These are phyloP conservation scores for Acacia confusa DNA, from an alignment of 306 rosid genomes.

Conservation along the genomic window DNA sequence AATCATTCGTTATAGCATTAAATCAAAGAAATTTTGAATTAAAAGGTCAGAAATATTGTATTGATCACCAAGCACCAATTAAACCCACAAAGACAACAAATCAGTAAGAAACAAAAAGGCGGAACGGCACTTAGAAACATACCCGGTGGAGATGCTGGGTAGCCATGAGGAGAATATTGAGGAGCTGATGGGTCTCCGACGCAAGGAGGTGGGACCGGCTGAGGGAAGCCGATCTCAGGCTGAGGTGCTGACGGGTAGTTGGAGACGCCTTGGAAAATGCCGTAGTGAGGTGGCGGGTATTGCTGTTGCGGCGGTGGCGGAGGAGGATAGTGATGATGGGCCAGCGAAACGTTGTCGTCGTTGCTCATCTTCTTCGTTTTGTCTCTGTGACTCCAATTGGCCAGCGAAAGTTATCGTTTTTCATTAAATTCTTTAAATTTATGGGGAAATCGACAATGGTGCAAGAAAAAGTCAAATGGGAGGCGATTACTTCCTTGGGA, in stretches of 20 bases:
- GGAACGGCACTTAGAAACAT: not conserved
- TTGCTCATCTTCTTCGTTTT: constrained; percentile 50
- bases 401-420: not conserved
- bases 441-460: not conserved
- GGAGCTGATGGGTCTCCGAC: constrained; percentile 37
- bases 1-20: not conserved
- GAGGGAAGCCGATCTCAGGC: constrained; percentile 37
- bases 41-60: not conserved
- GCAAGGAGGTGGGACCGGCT: constrained; percentile 67
- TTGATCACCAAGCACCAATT: constrained; percentile 13
- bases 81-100: constrained; percentile 14
- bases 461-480: too few relatives aligned
- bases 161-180: constrained; percentile 55
- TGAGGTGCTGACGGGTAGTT: constrained; percentile 57
- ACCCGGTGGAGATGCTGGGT: constrained; percentile 81
- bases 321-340: constrained; percentile 35
- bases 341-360: constrained; percentile 47
- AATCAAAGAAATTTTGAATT: not conserved
- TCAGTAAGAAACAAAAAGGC: not conserved
- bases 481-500: too few relatives aligned
- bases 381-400: not conserved
- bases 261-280: constrained; percentile 94
- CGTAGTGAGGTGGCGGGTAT: constrained; percentile 61
- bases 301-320: constrained; percentile 37
- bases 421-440: not conserved